phyloP scores from a whole-genome alignment of 768 basidiomycete species.

The Russula sp. region DNA sequence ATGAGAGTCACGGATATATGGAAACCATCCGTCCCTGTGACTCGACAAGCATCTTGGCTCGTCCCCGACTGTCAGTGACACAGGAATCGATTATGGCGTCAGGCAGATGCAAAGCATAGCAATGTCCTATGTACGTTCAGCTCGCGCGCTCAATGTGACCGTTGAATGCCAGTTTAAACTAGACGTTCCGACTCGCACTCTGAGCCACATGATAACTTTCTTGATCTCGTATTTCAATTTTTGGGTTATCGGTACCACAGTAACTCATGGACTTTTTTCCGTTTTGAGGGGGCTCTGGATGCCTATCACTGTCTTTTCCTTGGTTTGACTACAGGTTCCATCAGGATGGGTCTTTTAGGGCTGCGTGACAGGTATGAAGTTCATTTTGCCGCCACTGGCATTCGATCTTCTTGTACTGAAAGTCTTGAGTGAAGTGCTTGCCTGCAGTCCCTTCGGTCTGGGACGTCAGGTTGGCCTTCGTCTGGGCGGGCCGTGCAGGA shows the following conservation, averaged over 20 bases:
- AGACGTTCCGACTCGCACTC: background rate
- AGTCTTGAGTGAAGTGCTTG: conserved; percentile 8
- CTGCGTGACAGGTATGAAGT: background rate
- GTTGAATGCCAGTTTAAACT: conserved; percentile 8
- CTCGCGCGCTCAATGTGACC: conserved; percentile 1
- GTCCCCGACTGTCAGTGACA: background rate
- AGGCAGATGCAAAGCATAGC: background rate
- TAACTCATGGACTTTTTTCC: conserved; percentile 14
- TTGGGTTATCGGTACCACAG: background rate
- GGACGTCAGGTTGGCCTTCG: conserved; percentile 10
- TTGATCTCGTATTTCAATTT: background rate
- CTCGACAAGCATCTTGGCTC: background rate
- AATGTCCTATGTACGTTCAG: background rate
- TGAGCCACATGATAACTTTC: background rate
- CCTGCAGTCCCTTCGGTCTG: conserved; percentile 24
- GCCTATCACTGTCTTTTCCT: conserved; percentile 15
- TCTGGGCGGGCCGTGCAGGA: conserved; percentile 1
- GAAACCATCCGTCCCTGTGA: conserved; percentile 19
- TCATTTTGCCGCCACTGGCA: no score
- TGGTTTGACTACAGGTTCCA: conserved; percentile 8
- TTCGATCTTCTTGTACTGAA: background rate
- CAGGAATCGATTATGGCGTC: background rate
- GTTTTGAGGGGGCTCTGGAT: background rate
- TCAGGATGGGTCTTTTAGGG: background rate
- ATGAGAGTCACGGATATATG: background rate